Evolutionary conservation across 768 basidiomycete species (phyloP), one percentile per base, ranked within the genome.

Genomic region (Agaricus sinodeliciosus): DNA sequence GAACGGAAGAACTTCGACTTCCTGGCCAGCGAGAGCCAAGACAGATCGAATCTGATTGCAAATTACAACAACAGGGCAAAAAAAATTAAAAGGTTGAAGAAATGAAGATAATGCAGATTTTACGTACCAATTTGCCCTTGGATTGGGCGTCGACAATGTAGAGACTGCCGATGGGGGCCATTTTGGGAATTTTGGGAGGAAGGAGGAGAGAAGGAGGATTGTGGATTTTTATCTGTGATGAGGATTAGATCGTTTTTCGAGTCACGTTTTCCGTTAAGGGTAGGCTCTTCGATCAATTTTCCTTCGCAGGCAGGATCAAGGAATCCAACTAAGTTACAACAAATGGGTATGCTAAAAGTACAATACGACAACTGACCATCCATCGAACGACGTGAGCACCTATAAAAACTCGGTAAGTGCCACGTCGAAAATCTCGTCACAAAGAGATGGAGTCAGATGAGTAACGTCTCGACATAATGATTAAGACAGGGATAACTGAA

Each of bases 401-500:
- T 47, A 19, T 7, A 12, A 36, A 28, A 47, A 12, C 31, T 11
- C 19, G 11, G 34, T 47, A 3, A 36, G 46, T 36, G 18, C 16
- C 46, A 47, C 28, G 19, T 47, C 22, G 3, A 37, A 39, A 39
- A 8, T 39, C 15, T 7, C 9, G n/a, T 15, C 34, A 6, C 31
- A 35, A 36, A 47, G 31, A 31, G 16, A 35, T 7, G 16, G 19
- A 43, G 41, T 51, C 49, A 51, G 49, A 51, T 34, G 6, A 36
- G 13, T 42, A 35, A 15, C 36, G 68, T 74, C 65, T 82, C 80
- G 78, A 83, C 82, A 82, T 58, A 52, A 61, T 58, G 56, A 72
- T 83, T 83, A 80, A 82, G 83, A 81, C 80, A 84, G 81, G 82
- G 79, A 83, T 84, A 83, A 85, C 81, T 84, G 80, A 75, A 73